A percentile compares a stretch with the other conserved stretches of the same genome.
These are phyloP conservation scores for Alternaria conjuncta DNA, from an alignment of 2,329 filamentous ascomycete species.

Conservation along the genomic window DNA sequence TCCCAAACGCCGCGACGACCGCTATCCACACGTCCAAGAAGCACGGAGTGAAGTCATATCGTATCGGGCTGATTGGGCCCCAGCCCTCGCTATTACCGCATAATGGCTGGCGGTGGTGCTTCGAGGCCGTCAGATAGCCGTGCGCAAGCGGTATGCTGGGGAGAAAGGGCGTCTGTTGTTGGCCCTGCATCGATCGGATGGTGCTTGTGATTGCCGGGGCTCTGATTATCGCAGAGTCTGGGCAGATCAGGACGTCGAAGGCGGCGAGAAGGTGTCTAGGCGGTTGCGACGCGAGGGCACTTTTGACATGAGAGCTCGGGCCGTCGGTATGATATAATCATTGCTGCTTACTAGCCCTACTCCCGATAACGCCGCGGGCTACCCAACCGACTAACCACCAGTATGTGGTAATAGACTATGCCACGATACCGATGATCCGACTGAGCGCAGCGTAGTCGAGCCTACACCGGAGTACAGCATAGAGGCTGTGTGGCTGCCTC, in stretches of 20 bases:
- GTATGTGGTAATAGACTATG: not conserved
- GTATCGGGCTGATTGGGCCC: constrained; percentile 85
- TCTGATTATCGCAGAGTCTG: constrained; percentile 29
- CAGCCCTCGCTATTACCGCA: constrained; percentile 92
- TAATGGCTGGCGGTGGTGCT: constrained; percentile 67
- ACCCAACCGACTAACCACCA: not conserved
- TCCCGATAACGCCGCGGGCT: constrained; percentile 12
- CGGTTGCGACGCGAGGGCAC: constrained; percentile 12
- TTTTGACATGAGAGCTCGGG: constrained; percentile 14
- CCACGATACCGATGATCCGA: not conserved
- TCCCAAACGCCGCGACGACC: constrained; percentile 76
- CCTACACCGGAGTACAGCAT: not conserved
- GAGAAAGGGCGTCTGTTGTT: constrained; percentile 47
- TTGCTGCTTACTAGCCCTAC: constrained; percentile 7
- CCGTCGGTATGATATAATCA: constrained; percentile 20
- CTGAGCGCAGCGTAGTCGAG: not conserved
- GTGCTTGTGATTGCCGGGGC: constrained; percentile 25
- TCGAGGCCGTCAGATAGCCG: constrained; percentile 62
- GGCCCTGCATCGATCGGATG: constrained; percentile 45
- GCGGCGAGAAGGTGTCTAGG: constrained; percentile 11
- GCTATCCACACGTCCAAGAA: constrained; percentile 93
- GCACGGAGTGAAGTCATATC: constrained; percentile 96
- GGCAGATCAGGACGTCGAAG: constrained; percentile 20
- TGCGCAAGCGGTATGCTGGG: constrained; percentile 32
- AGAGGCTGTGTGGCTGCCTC: not conserved